Percentiles rank a stretch among this genome's conserved stretches.
Conservation (phyloP, 768 basidiomycete species). For the Pilatotrama ljubarskyi region DNA sequence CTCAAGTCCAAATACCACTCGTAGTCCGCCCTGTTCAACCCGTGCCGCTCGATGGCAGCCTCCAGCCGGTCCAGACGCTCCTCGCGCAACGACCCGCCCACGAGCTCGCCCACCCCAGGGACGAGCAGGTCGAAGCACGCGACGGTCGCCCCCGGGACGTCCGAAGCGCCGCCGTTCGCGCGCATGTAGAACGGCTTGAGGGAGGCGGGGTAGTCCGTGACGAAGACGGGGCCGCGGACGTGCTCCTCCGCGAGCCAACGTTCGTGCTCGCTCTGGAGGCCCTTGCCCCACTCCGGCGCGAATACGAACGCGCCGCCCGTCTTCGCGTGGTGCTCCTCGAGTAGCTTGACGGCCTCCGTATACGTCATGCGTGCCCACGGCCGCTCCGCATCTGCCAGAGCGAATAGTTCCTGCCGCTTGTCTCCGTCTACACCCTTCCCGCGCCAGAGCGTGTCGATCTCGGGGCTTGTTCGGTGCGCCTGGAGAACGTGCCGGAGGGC, state of each 20-base stretch:
- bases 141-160: constrained; percentile 49
- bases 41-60: constrained; percentile 48
- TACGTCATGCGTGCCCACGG: constrained; percentile 79
- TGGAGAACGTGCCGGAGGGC: constrained; percentile 45
- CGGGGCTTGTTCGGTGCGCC: constrained; percentile 26
- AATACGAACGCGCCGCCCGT: constrained; percentile 50
- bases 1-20: constrained; percentile 85
- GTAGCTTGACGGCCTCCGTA: constrained; percentile 65
- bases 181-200: constrained; percentile 99
- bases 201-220: constrained; percentile 81
- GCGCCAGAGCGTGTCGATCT: constrained; percentile 39
- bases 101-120: constrained; percentile 85
- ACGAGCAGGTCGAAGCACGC: constrained; percentile 97
- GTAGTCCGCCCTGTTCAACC: constrained; percentile 45
- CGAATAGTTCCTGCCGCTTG: constrained; percentile 33
- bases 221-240: constrained; percentile 78
- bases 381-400: constrained; percentile 24
- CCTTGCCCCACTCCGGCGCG: constrained; percentile 63
- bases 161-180: constrained; percentile 39
- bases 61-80: constrained; percentile 60
- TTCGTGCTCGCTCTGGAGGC: constrained; percentile 90
- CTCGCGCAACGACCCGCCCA: constrained; percentile 88
- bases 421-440: constrained; percentile 36
- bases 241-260: constrained; percentile 78
- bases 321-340: constrained; percentile 40